Conservation (phyloP, 2,329 filamentous ascomycete species). For the Hymenoscyphus salicellus region DNA sequence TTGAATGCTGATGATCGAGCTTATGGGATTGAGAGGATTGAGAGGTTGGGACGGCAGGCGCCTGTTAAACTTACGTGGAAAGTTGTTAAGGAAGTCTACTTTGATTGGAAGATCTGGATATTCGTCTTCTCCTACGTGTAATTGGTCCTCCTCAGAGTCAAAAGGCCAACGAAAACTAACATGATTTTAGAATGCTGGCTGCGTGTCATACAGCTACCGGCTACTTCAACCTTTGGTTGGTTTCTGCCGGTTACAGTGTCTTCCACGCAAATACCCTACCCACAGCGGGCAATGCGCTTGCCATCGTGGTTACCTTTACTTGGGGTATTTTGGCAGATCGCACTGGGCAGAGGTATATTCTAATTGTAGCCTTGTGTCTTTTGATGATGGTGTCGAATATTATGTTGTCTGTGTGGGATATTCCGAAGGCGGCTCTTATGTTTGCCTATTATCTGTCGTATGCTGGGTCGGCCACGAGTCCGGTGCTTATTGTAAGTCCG, state of each 20-base stretch:
- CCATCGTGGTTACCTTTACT: constrained; percentile 25
- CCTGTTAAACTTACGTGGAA: constrained; percentile 44
- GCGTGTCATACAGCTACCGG: constrained; percentile 42
- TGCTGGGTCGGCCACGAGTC: constrained; percentile 36
- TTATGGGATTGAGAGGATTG: constrained; percentile 34
- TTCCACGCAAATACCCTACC: constrained; percentile 50
- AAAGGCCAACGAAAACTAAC: neutral
- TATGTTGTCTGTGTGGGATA: constrained; percentile 35
- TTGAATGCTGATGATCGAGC: constrained; percentile 30
- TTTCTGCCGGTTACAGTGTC: constrained; percentile 47
- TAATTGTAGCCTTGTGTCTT: neutral
- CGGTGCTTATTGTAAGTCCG: constrained; percentile 27
- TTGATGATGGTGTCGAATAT: constrained; percentile 36
- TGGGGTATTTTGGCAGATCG: constrained; percentile 14
- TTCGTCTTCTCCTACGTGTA: constrained; percentile 46
- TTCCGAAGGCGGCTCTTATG: constrained; percentile 35
- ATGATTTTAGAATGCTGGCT: neutral
- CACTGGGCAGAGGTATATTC: constrained; percentile 13
- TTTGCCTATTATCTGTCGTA: constrained; percentile 38
- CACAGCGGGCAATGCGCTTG: constrained; percentile 39
- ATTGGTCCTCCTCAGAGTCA: neutral
- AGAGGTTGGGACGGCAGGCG: constrained; percentile 39
- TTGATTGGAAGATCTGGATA: constrained; percentile 60
- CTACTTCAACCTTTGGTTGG: constrained; percentile 44
- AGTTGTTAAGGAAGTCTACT: constrained; percentile 53